Percentiles rank a stretch among this genome's conserved stretches.
Evolutionary conservation across 257 asterid species (phyloP).

Genomic region (Gentiana macrophylla): DNA sequence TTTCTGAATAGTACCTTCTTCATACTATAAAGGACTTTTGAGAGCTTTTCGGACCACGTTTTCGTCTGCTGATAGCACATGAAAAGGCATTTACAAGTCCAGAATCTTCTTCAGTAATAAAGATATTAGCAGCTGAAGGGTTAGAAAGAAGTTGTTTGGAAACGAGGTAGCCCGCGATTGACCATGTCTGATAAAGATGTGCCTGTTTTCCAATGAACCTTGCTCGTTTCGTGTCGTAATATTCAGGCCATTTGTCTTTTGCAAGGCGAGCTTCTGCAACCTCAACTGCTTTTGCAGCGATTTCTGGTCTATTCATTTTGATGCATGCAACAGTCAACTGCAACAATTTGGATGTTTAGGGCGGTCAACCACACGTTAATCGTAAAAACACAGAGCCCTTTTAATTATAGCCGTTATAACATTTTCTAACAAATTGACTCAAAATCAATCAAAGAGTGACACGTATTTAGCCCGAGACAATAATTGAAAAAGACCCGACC

Average conservation of each 20-base stretch:
- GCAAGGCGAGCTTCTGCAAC: constrained; percentile 51
- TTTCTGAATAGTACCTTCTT: neutral
- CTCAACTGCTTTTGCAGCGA: constrained; percentile 56
- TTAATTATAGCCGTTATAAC: too few species aligned
- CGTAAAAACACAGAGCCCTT: too few species aligned
- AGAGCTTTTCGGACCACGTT: constrained; percentile 51
- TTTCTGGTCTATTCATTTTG: constrained; percentile 62
- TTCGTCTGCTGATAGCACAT: constrained; percentile 52
- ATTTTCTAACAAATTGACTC: too few species aligned
- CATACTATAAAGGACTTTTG: constrained; percentile 14
- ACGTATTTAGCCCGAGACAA: too few species aligned
- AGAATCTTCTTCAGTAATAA: constrained; percentile 53
- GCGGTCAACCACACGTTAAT: too few species aligned
- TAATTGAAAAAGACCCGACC: too few species aligned
- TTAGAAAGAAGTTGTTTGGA: constrained; percentile 46
- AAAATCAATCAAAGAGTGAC: too few species aligned
- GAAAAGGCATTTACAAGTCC: constrained; percentile 57
- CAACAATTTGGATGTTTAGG: constrained; percentile 6
- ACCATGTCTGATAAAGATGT: constrained; percentile 55
- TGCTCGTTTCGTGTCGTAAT: constrained; percentile 56
- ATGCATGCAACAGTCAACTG: constrained; percentile 71
- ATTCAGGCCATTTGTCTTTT: constrained; percentile 67
- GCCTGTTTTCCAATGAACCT: constrained; percentile 66
- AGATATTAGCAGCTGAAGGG: constrained; percentile 42
- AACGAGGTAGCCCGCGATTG: constrained; percentile 66